A percentile compares a stretch with the other conserved stretches of the same genome.
Evolutionary conservation across 768 basidiomycete genomes (phyloP).

Genomic region (Leccinum truebloodii): DNA sequence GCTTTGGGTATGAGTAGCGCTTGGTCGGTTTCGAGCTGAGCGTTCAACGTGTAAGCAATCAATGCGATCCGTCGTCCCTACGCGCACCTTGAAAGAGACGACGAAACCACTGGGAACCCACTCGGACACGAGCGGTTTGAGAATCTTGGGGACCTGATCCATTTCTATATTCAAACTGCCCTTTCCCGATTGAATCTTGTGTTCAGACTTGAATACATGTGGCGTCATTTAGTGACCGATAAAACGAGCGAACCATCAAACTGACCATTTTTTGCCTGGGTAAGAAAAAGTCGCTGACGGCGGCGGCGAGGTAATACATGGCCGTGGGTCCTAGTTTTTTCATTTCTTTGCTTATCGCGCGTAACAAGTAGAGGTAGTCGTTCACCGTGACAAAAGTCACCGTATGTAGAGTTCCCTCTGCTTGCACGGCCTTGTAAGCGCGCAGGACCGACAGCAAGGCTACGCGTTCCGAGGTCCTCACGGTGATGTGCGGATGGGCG

Average conservation of each 20-base stretch:
- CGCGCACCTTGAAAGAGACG: slow-evolving; percentile 93
- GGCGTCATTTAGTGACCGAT: neutral
- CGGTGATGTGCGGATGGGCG: slow-evolving; percentile 54
- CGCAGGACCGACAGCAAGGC: slow-evolving; percentile 72
- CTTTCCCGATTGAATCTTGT: slow-evolving; percentile 98
- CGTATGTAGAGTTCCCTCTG: slow-evolving; percentile 73
- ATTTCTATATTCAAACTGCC: slow-evolving; percentile 93
- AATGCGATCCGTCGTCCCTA: neutral
- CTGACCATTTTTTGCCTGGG: slow-evolving; percentile 87
- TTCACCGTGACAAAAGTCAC: slow-evolving; percentile 93
- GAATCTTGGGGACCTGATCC: slow-evolving; percentile 98
- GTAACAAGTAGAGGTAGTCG: slow-evolving; percentile 92
- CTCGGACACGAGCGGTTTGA: slow-evolving; percentile 90
- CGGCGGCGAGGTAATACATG: slow-evolving; percentile 97
- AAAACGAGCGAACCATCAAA: slow-evolving; percentile 9
- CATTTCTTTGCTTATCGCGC: slow-evolving; percentile 80
- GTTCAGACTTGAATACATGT: slow-evolving; percentile 67
- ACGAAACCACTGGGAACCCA: slow-evolving; percentile 92
- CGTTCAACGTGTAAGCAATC: slow-evolving; percentile 5
- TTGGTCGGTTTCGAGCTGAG: slow-evolving; percentile 90
- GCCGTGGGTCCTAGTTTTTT: slow-evolving; percentile 64
- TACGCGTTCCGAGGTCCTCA: slow-evolving; percentile 62
- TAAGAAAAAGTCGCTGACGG: slow-evolving; percentile 97
- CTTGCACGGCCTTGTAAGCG: slow-evolving; percentile 79
- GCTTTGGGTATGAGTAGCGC: slow-evolving; percentile 88